These are phyloP conservation scores for Medicago lupulina DNA, from an alignment of 306 rosid genomes.

Conservation along the genomic window DNA sequence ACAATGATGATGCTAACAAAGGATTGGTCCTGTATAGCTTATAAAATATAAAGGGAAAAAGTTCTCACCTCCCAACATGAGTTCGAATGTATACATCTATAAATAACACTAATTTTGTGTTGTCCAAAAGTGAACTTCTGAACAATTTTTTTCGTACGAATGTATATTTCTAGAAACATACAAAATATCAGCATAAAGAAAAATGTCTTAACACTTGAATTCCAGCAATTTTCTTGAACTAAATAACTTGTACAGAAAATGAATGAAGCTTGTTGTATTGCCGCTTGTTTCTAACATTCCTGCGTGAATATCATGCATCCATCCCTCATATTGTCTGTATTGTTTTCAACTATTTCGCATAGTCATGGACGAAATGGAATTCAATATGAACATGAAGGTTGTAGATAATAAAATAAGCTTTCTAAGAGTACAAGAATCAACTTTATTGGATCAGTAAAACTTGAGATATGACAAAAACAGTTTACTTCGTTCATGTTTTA, in stretches of 20 bases:
- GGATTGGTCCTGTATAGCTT: conserved; percentile 32
- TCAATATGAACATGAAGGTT: no score
- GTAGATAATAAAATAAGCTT: no score
- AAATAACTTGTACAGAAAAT: conserved; percentile 25
- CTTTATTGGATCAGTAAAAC: no score
- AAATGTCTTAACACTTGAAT: conserved; percentile 13
- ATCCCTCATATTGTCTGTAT: neutral
- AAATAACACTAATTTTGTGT: neutral
- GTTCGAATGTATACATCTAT: neutral
- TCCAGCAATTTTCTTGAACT: conserved; percentile 32
- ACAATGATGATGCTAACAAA: conserved; percentile 38
- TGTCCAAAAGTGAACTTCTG: neutral
- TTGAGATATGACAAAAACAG: no score
- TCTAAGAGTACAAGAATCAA: no score
- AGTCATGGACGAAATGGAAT: no score
- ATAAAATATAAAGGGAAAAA: neutral
- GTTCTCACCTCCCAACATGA: neutral
- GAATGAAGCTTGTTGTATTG: conserved; percentile 21
- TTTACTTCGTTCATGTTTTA: no score
- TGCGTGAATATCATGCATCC: neutral
- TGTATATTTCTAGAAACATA: neutral
- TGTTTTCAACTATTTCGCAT: neutral
- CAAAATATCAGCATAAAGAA: neutral
- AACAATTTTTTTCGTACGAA: neutral
- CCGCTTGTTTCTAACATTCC: conserved; percentile 1